Base-by-base conservation (phyloP, 2,329 filamentous ascomycete species). In the Alternaria triticimaculans region DNA sequence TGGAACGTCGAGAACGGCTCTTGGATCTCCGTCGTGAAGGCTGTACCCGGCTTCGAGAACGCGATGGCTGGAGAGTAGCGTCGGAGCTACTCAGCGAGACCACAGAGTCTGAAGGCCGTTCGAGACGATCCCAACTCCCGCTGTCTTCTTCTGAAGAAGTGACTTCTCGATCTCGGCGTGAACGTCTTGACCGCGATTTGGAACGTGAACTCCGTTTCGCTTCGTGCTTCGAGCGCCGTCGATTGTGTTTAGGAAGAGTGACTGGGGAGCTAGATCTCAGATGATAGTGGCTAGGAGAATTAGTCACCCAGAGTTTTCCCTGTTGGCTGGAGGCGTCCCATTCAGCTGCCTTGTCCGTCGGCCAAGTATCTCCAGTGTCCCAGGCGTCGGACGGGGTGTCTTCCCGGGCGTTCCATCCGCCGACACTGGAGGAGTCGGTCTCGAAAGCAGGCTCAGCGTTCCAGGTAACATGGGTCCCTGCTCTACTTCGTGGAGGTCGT, bases 311-410 rank as follows among this genome's bases (percentile, higher is more conserved):
- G 11, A 44, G 53, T 14, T 14, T 60, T 7, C 41, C 43, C 15
- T 49, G 46, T 48, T 46, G 33, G 14, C 55, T 58, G 6, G 20
- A 23, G 50, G 60, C 46, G 14, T 57, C 58, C 45, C 59, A 60
- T 3, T 20, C 48, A 7, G 44, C 23, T 21, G 37, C n/a, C 18
- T 54, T 62, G 18, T 51, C 61, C 2, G 45, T 60, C 30, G 55
- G 60, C 70, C 68, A 69, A 2, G 70, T 65, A 12, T 71, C 65
- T 8, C 66, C 66, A 2, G 63, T 65, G 11, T 72, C 65, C 72
- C 72, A 74, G 5, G 69, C 66, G 8, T 73, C 71, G 5, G 58
- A 55, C 4, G 49, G 21, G 1, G 63, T 64, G 12, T 70, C 59
- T 3, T 67, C 64, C 11, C 23, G 53, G 20, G 62, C 60, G 14